These are phyloP conservation scores for Lasiodiplodia sp. DNA, from an alignment of 2,329 filamentous ascomycete species.

Conservation along the genomic window DNA sequence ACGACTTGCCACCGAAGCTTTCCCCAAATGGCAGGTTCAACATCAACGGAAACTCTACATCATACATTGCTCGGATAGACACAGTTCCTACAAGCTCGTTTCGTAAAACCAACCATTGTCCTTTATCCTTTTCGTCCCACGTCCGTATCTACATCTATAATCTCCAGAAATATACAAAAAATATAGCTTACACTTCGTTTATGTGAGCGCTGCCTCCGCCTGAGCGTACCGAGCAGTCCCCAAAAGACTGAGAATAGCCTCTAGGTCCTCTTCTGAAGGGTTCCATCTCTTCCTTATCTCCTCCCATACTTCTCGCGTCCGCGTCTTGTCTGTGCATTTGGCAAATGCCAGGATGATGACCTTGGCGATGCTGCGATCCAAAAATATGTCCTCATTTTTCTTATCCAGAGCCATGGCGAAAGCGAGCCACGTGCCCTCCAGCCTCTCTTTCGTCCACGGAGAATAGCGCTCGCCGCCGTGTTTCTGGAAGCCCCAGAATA, in stretches of 20 bases:
- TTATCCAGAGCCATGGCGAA: constrained; percentile 51
- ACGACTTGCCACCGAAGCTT: constrained; percentile 14
- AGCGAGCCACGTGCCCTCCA: constrained; percentile 72
- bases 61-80: background rate
- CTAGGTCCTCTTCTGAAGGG: constrained; percentile 44
- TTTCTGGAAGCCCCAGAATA: constrained; percentile 81
- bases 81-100: background rate
- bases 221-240: background rate
- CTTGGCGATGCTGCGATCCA: constrained; percentile 61
- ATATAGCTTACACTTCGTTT: background rate
- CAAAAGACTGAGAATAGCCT: constrained; percentile 30
- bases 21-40: constrained; percentile 23
- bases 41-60: background rate
- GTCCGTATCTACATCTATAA: constrained; percentile 10
- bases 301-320: constrained; percentile 63
- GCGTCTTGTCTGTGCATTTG: constrained; percentile 61
- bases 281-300: constrained; percentile 50
- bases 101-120: background rate
- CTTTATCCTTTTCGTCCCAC: background rate
- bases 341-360: constrained; percentile 70
- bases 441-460: constrained; percentile 74
- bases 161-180: background rate
- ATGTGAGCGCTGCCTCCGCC: background rate
- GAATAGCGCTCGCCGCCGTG: constrained; percentile 73
- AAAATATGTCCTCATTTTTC: constrained; percentile 37